A percentile compares a stretch with the other conserved stretches of the same genome.
Evolutionary conservation across 176 grass and related monocot species (phyloP).

Genomic region (Dendrocalamus sinicus): DNA sequence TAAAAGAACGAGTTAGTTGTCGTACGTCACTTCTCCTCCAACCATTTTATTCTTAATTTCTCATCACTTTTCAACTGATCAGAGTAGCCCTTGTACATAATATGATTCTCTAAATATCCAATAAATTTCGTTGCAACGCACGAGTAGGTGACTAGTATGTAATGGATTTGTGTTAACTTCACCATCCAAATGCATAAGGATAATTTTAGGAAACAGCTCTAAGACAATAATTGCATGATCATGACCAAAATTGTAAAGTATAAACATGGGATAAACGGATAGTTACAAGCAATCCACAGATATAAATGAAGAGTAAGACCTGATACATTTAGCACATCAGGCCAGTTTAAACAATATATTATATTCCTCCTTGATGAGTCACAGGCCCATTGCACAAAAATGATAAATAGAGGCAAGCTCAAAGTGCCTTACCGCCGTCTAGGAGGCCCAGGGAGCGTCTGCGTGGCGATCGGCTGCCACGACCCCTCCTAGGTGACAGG

Average conservation of each 20-base stretch:
- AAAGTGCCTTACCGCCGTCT: conserved; percentile 79
- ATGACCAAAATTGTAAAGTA: background rate
- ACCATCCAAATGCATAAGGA: background rate
- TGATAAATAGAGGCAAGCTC: background rate
- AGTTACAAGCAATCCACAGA: background rate
- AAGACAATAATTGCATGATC: background rate
- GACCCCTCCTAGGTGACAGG: conserved; percentile 77
- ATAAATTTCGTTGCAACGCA: no score
- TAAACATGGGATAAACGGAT: background rate
- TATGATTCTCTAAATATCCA: no score
- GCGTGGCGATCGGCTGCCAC: conserved; percentile 71
- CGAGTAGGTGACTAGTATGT: background rate
- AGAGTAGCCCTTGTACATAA: no score
- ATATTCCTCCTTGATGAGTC: background rate
- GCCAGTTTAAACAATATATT: background rate
- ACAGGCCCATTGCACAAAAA: background rate
- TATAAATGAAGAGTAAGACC: background rate
- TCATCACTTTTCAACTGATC: no score
- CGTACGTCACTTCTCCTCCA: no score
- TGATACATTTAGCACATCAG: background rate
- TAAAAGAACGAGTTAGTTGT: no score
- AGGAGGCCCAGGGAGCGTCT: conserved; percentile 75
- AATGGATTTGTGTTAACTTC: background rate
- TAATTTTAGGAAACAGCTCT: background rate
- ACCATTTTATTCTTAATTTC: no score